Evolutionary conservation across 768 basidiomycete species (phyloP).

Genomic region (Boletales sp.): DNA sequence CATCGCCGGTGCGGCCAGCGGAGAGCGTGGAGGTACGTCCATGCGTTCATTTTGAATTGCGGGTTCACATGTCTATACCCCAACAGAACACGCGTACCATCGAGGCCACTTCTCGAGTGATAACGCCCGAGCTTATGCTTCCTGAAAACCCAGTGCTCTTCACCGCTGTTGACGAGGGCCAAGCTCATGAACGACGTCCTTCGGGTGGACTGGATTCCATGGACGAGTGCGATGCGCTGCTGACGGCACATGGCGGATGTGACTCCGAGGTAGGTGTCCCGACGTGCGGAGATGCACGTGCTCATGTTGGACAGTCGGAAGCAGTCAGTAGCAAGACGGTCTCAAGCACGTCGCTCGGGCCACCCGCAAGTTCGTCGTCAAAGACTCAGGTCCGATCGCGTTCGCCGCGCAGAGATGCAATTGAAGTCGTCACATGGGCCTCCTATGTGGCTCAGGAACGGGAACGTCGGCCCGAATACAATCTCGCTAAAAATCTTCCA

Average conservation of each 20-base stretch:
- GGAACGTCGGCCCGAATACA: slow-evolving; percentile 19
- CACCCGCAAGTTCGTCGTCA: neutral
- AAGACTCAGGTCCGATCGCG: too few relatives aligned
- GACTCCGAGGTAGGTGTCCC: slow-evolving; percentile 9
- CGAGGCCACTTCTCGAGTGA: neutral
- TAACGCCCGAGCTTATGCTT: slow-evolving; percentile 15
- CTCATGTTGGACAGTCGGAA: slow-evolving; percentile 12
- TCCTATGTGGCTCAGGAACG: slow-evolving; percentile 18
- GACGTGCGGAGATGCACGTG: neutral
- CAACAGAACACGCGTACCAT: neutral
- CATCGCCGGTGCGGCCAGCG: neutral
- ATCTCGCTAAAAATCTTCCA: slow-evolving; percentile 50
- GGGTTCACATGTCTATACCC: neutral
- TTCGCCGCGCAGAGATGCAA: too few relatives aligned
- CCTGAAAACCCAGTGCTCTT: slow-evolving; percentile 8
- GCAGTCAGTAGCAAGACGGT: slow-evolving; percentile 10
- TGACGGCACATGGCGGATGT: neutral
- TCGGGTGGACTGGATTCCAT: slow-evolving; percentile 9
- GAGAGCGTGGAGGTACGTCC: neutral
- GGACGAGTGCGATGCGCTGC: slow-evolving; percentile 16
- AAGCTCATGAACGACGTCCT: neutral
- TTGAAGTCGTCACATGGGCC: slow-evolving; percentile 19
- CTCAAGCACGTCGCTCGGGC: slow-evolving; percentile 13
- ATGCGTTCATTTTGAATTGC: neutral
- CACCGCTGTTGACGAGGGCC: neutral